Percentiles rank a stretch among this genome's conserved stretches.
Conservation (phyloP, 805 yeast species). For the Pichia scutulata region DNA sequence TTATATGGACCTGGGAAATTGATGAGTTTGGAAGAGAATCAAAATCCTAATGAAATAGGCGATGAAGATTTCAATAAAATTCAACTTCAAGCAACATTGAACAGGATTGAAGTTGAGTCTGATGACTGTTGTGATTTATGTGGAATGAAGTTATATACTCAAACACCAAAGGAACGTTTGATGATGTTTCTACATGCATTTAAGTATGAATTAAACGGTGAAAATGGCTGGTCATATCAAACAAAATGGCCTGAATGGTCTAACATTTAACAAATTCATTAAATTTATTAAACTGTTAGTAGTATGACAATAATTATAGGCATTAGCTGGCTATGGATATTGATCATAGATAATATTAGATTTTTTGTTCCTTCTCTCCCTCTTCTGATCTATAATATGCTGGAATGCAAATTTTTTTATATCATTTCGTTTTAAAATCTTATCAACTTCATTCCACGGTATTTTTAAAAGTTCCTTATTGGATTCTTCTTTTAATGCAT, state of each 20-base stretch:
- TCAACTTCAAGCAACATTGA: conserved; percentile 1
- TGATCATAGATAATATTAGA: too few species aligned
- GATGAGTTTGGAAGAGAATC: neutral
- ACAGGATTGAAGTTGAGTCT: conserved; percentile 5
- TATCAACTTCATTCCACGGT: conserved; percentile 16
- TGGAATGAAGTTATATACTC: conserved; percentile 25
- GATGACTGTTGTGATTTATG: conserved; percentile 30
- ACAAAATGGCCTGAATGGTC: conserved; percentile 45
- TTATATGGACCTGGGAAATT: conserved; percentile 18
- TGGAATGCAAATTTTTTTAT: neutral
- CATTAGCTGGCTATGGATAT: neutral
- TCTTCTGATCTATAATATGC: neutral
- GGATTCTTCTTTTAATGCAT: conserved; percentile 6
- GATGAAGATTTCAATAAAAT: conserved; percentile 4
- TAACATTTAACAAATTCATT: conserved; percentile 12
- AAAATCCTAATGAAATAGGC: neutral
- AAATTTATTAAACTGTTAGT: neutral
- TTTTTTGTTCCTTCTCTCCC: neutral
- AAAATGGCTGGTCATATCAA: conserved; percentile 29
- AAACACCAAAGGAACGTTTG: conserved; percentile 25
- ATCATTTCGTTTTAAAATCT: conserved; percentile 3
- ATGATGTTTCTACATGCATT: conserved; percentile 43
- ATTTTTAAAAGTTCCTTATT: conserved; percentile 9
- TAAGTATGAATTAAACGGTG: conserved; percentile 27
- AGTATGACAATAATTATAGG: neutral